These are phyloP conservation scores for Breviolum minutum DNA, from an alignment of 73 alveolate genomes.

Conservation along the genomic window DNA sequence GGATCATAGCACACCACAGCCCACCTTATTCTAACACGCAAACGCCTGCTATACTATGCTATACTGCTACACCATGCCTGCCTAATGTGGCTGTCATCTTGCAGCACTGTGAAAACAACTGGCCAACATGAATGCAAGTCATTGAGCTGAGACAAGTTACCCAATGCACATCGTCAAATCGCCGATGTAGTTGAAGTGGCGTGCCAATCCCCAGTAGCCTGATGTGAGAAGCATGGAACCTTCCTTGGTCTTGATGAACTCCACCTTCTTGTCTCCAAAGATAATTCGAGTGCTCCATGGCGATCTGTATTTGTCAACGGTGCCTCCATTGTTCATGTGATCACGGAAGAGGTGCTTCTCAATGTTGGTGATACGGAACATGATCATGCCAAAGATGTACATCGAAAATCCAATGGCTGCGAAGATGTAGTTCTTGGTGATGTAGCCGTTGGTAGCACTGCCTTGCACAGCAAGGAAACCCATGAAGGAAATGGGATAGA, in stretches of 20 bases:
- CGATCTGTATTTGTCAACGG: slow-evolving; percentile 53
- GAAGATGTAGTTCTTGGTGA: slow-evolving; percentile 41
- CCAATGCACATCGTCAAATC: slow-evolving; percentile 96
- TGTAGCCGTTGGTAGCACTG: slow-evolving; percentile 51
- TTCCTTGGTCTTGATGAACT: slow-evolving; percentile 95
- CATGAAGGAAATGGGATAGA: slow-evolving; percentile 86
- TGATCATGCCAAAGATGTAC: slow-evolving; percentile 79
- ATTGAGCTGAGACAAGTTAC: neutral
- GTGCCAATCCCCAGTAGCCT: slow-evolving; percentile 96
- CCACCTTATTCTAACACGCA: slow-evolving; percentile 32
- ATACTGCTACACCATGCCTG: too few species aligned
- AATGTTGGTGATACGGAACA: slow-evolving; percentile 91
- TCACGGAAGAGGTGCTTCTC: slow-evolving; percentile 94
- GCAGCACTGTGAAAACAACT: neutral
- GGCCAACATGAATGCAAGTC: neutral
- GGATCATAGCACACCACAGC: slow-evolving; percentile 80
- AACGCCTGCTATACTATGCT: neutral
- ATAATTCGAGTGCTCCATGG: slow-evolving; percentile 84
- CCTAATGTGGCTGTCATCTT: too few species aligned
- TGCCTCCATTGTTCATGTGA: slow-evolving; percentile 88
- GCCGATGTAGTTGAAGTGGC: slow-evolving; percentile 96
- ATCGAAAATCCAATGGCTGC: slow-evolving; percentile 53
- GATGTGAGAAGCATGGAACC: slow-evolving; percentile 94
- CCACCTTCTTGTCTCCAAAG: slow-evolving; percentile 94
- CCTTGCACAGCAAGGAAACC: slow-evolving; percentile 84